phyloP scores from a whole-genome alignment of 2,329 filamentous ascomycete genomes.

The Phialophora verrucosa region DNA sequence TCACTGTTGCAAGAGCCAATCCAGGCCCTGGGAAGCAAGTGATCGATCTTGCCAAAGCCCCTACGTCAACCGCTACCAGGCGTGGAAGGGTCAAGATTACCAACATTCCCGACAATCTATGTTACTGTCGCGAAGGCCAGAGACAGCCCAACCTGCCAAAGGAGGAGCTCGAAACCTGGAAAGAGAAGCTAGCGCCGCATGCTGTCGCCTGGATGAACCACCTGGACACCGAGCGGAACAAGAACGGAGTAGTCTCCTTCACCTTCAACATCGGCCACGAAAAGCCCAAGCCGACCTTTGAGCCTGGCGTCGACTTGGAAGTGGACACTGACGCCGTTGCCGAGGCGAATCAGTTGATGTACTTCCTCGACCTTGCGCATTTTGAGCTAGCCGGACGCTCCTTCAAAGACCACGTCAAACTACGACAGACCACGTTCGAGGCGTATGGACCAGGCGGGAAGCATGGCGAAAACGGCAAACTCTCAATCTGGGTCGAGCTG shows the following conservation, averaged over 20 bases:
- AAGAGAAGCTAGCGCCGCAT: constrained; percentile 24
- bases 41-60: constrained; percentile 19
- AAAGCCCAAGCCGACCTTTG: constrained; percentile 17
- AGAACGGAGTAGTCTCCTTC: constrained; percentile 30
- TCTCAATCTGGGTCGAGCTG: constrained; percentile 28
- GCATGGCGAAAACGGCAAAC: constrained; percentile 15
- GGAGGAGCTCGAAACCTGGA: constrained; percentile 26
- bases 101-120: constrained; percentile 29
- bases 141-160: constrained; percentile 18
- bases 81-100: constrained; percentile 22
- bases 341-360: constrained; percentile 31
- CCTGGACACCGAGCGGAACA: constrained; percentile 29
- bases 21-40: constrained; percentile 15
- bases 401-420: constrained; percentile 30
- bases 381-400: constrained; percentile 26
- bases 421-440: constrained; percentile 23
- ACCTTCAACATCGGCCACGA: constrained; percentile 25
- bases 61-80: background rate
- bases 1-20: constrained; percentile 15
- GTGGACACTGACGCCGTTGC: constrained; percentile 20
- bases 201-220: constrained; percentile 28
- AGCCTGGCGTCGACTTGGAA: constrained; percentile 22
- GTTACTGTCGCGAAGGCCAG: constrained; percentile 25
- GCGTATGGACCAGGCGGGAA: constrained; percentile 23
- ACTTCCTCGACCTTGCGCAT: constrained; percentile 30